These are phyloP conservation scores for Isatis lusitanica DNA, from an alignment of 441 rosid species.

Conservation along the genomic window DNA sequence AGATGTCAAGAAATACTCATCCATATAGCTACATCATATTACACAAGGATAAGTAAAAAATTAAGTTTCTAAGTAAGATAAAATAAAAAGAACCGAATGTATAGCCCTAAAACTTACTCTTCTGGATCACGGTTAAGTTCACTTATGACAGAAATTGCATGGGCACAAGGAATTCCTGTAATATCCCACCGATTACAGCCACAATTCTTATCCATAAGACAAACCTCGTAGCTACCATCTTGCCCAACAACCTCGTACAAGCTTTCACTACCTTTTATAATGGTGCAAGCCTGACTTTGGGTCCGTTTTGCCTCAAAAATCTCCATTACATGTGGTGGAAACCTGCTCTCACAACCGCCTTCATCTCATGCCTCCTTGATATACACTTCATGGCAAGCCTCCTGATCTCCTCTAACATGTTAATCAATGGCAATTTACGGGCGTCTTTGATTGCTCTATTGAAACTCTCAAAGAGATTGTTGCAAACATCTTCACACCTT, in stretches of 20 bases:
- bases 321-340: background rate
- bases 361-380: background rate
- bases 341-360: background rate
- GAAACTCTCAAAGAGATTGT: background rate
- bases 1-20: background rate
- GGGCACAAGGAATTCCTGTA: background rate
- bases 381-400: background rate
- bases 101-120: background rate
- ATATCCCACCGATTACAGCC: conserved; percentile 3
- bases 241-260: background rate
- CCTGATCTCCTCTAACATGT: background rate
- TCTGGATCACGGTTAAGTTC: background rate
- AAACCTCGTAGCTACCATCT: background rate
- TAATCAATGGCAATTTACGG: background rate
- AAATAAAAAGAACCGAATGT: too few relatives aligned
- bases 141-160: background rate
- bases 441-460: background rate
- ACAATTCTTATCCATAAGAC: background rate
- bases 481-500: background rate
- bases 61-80: too few relatives aligned
- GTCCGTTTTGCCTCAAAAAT: background rate
- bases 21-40: background rate
- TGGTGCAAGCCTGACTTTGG: background rate
- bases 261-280: background rate
- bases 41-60: background rate